Percentiles rank a stretch among this genome's conserved stretches.
These are phyloP conservation scores for Hymenoscyphus infarciens DNA, from an alignment of 2,329 filamentous ascomycete species.

Conservation along the genomic window DNA sequence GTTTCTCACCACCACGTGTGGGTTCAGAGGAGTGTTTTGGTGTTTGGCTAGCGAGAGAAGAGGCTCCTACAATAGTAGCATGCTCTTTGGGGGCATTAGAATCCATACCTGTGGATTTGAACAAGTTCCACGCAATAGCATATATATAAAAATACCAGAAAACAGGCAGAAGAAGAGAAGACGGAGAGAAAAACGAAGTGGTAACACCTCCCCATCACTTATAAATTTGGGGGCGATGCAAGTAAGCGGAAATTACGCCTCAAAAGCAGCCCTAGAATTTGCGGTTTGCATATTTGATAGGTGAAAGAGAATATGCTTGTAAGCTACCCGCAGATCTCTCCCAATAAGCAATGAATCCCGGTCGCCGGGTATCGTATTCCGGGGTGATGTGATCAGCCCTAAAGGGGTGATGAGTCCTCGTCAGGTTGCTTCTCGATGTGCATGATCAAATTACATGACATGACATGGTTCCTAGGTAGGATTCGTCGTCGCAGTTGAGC, in stretches of 20 bases:
- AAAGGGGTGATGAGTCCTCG: too few species aligned
- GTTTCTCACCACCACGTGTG: neutral
- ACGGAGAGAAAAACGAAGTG: neutral
- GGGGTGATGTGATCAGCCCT: neutral
- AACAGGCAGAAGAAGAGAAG: neutral
- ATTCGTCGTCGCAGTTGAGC: too few species aligned
- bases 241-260: neutral
- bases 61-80: neutral
- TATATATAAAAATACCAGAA: neutral
- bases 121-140: neutral
- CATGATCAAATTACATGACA: too few species aligned
- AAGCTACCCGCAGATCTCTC: neutral
- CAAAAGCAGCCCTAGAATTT: neutral
- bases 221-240: neutral
- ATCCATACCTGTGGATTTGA: neutral
- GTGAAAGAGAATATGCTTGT: neutral
- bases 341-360: neutral
- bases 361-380: neutral
- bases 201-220: constrained; percentile 6
- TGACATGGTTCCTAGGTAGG: too few species aligned
- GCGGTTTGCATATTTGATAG: neutral
- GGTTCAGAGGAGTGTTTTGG: constrained; percentile 1
- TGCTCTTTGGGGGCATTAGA: neutral
- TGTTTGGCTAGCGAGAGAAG: neutral
- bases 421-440: too few species aligned